phyloP scores from a whole-genome alignment of 176 grass and related monocot genomes.

The Hordeum marinum region DNA sequence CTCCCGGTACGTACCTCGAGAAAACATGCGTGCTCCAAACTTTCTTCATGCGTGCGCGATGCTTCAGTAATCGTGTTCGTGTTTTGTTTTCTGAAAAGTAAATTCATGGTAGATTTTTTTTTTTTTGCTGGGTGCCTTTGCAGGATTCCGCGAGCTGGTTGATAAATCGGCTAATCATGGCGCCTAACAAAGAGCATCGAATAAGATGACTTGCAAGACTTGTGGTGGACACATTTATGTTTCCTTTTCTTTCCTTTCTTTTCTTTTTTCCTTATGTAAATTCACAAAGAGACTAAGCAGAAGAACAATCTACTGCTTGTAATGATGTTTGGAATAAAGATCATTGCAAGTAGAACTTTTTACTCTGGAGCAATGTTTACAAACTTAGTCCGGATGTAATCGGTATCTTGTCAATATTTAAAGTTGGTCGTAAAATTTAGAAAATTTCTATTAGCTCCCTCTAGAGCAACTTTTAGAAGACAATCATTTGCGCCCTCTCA shows the following conservation, averaged over 20 bases:
- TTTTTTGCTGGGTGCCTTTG: too few relatives aligned
- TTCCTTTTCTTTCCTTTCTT: neutral
- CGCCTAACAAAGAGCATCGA: neutral
- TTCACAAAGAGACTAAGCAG: neutral
- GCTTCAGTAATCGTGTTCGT: neutral
- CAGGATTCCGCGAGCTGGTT: neutral
- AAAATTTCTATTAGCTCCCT: neutral
- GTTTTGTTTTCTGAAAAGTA: neutral
- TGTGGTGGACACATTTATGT: neutral
- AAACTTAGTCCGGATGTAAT: neutral
- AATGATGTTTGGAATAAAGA: neutral
- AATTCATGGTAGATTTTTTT: too few relatives aligned
- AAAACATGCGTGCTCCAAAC: neutral
- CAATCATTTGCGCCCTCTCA: neutral
- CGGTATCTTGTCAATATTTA: too few relatives aligned
- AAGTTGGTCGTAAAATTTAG: too few relatives aligned
- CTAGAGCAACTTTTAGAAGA: neutral
- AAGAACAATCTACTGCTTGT: neutral
- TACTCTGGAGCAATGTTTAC: neutral
- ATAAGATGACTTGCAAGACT: neutral
- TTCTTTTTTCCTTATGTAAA: neutral
- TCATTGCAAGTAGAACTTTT: neutral
- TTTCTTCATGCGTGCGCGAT: neutral
- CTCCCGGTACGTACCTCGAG: neutral
- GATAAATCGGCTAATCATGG: neutral